phyloP scores from a whole-genome alignment of 352 stramenopile genomes.

The Globisporangium rhizosaccharum region DNA sequence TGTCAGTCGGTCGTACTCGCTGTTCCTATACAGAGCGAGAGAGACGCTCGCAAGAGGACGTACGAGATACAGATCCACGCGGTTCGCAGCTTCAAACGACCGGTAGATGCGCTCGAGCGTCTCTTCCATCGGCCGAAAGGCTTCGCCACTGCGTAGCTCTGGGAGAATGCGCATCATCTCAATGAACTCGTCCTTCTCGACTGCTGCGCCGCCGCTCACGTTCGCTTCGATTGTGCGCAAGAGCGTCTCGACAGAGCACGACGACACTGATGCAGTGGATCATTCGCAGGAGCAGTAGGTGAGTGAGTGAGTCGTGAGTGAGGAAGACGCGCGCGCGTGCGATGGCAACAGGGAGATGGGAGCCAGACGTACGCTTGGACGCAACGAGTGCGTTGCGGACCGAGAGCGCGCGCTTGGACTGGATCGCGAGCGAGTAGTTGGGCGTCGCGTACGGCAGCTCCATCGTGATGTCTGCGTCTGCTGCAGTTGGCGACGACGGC shows the following conservation, averaged over 20 bases:
- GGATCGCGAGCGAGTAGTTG: conserved; percentile 51
- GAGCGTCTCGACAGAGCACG: conserved; percentile 37
- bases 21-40: background rate
- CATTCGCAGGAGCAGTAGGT: background rate
- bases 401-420: conserved; percentile 61
- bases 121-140: conserved; percentile 62
- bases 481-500: conserved; percentile 47
- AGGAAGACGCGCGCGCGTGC: background rate
- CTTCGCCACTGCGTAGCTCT: conserved; percentile 42
- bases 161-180: conserved; percentile 51
- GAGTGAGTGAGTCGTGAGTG: background rate
- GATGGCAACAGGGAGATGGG: background rate
- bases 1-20: background rate
- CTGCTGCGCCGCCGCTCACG: conserved; percentile 7
- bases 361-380: conserved; percentile 31
- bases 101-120: conserved; percentile 59
- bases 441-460: conserved; percentile 56
- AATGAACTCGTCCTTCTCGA: conserved; percentile 57
- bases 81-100: conserved; percentile 55
- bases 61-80: conserved; percentile 54
- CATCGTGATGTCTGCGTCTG: conserved; percentile 37
- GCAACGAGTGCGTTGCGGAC: conserved; percentile 71
- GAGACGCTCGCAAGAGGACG: background rate
- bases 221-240: conserved; percentile 30
- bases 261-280: conserved; percentile 21